Percentiles rank a stretch among this genome's conserved stretches.
Conservation (phyloP, 345 rosid species). For the Ceriops decandra region DNA sequence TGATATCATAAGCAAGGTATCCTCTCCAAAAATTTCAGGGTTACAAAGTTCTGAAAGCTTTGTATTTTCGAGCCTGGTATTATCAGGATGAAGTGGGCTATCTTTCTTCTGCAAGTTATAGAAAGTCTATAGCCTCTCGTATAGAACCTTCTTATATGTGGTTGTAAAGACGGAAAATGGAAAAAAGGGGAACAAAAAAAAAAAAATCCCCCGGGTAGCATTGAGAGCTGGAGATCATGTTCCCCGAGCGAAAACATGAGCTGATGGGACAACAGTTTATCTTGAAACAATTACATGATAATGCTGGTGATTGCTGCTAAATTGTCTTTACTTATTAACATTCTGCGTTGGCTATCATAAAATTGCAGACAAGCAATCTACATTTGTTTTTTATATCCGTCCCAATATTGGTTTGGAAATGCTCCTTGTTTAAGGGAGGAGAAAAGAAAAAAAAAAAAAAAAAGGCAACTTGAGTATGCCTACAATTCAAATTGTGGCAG, state of each 20-base stretch:
- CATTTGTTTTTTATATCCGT: not conserved
- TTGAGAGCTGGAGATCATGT: slow-evolving; percentile 17
- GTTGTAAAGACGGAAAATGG: slow-evolving; percentile 22
- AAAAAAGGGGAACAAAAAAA: too few relatives aligned
- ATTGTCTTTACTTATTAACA: not conserved
- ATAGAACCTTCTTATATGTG: slow-evolving; percentile 16
- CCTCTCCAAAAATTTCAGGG: slow-evolving; percentile 13
- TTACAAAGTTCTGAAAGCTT: slow-evolving; percentile 32
- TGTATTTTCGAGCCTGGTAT: slow-evolving; percentile 12
- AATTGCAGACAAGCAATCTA: not conserved
- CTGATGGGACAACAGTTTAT: not conserved
- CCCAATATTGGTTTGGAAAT: not conserved
- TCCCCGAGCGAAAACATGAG: not conserved
- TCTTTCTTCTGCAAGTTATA: slow-evolving; percentile 14
- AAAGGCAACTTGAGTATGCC: too few relatives aligned
- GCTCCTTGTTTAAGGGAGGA: too few relatives aligned
- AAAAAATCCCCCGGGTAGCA: slow-evolving; percentile 8
- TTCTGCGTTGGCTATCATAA: not conserved
- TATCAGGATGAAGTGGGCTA: slow-evolving; percentile 14
- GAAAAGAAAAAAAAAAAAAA: too few relatives aligned
- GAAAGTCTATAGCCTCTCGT: slow-evolving; percentile 17
- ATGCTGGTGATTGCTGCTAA: not conserved
- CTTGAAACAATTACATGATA: not conserved
- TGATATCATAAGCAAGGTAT: slow-evolving; percentile 24
- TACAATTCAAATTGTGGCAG: too few relatives aligned